phyloP scores from a whole-genome alignment of 805 yeast genomes.

The Kodamaea sagamina region DNA sequence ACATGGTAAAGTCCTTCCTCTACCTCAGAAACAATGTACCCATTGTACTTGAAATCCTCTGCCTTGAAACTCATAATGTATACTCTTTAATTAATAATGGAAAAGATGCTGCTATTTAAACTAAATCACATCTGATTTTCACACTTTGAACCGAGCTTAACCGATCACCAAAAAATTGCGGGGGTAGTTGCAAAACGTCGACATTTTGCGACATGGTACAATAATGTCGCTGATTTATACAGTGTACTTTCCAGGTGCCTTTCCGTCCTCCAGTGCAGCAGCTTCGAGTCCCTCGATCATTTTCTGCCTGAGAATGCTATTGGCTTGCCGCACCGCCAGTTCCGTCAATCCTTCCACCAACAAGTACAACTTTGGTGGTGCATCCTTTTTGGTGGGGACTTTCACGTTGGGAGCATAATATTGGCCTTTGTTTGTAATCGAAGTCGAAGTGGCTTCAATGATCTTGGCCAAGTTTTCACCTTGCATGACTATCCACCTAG shows the following conservation, averaged over 20 bases:
- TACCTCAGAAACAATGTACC: constrained; percentile 43
- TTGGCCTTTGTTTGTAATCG: constrained; percentile 81
- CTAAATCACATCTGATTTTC: constrained; percentile 4
- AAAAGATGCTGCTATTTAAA: not conserved
- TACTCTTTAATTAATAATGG: not conserved
- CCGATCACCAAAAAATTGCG: constrained; percentile 1
- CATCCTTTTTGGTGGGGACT: constrained; percentile 49
- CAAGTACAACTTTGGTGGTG: constrained; percentile 75
- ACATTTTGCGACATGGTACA: not conserved
- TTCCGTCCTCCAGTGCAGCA: constrained; percentile 46
- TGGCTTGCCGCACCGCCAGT: constrained; percentile 58
- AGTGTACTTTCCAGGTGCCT: constrained; percentile 52
- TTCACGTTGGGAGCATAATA: constrained; percentile 49
- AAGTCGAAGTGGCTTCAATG: constrained; percentile 69
- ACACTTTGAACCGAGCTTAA: constrained; percentile 9
- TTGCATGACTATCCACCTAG: constrained; percentile 76
- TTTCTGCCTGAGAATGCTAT: constrained; percentile 53
- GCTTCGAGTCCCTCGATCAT: constrained; percentile 58
- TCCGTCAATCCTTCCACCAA: constrained; percentile 75
- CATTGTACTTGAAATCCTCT: constrained; percentile 25
- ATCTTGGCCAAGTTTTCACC: constrained; percentile 63
- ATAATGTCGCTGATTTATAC: constrained; percentile 27
- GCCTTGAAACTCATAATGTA: constrained; percentile 12
- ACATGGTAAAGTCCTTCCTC: constrained; percentile 55
- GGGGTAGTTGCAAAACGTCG: constrained; percentile 1